Evolutionary conservation across 140 eudicot species (phyloP).

Genomic region (Stevia rebaudiana): DNA sequence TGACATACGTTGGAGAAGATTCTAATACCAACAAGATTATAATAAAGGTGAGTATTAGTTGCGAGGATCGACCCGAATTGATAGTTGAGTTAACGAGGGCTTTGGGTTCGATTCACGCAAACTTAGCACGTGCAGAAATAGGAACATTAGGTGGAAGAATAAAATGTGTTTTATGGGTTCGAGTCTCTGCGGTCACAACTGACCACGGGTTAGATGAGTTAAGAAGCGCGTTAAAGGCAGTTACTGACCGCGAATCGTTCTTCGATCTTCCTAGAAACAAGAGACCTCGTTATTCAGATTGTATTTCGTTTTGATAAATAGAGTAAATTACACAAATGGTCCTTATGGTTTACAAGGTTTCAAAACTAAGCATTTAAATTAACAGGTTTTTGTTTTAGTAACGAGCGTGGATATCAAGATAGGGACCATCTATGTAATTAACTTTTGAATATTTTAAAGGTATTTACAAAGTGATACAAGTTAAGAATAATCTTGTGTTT

Average conservation of each 20-base stretch:
- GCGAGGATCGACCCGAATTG: conserved; percentile 69
- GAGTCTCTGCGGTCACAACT: conserved; percentile 17
- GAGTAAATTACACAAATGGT: too few species aligned
- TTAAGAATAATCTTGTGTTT: conserved; percentile 1
- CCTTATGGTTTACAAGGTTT: too few species aligned
- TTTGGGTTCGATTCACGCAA: conserved; percentile 38
- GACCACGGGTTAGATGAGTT: conserved; percentile 43
- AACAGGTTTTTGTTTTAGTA: too few species aligned
- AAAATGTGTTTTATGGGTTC: conserved; percentile 63
- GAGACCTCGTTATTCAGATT: conserved; percentile 36
- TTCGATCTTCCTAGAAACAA: conserved; percentile 46
- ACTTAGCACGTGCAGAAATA: conserved; percentile 60
- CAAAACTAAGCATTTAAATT: too few species aligned
- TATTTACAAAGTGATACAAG: neutral
- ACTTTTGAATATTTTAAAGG: neutral
- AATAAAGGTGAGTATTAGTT: conserved; percentile 53
- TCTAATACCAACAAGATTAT: conserved; percentile 25
- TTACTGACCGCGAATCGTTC: conserved; percentile 40
- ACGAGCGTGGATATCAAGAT: too few species aligned
- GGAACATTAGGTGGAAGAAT: conserved; percentile 75
- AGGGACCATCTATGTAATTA: too few species aligned
- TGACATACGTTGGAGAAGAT: conserved; percentile 35
- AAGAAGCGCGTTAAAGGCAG: conserved; percentile 47
- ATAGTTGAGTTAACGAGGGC: conserved; percentile 54
- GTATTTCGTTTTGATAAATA: neutral